phyloP scores from a whole-genome alignment of 2,329 filamentous ascomycete species.

The Xylariales sp. region DNA sequence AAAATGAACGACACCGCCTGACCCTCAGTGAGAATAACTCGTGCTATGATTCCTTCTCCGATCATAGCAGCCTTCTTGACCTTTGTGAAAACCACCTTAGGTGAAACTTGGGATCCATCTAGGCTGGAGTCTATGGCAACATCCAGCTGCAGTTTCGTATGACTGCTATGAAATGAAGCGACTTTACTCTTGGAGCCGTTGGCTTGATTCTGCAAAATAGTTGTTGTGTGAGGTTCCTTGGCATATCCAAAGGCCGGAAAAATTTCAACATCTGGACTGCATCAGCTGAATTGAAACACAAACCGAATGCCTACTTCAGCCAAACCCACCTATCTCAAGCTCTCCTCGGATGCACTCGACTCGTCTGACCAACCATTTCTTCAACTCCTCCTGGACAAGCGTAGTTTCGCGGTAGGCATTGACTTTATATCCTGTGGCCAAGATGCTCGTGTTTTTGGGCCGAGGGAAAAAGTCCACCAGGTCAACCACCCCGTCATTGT shows the following conservation, averaged over 20 bases:
- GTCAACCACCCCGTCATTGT: slow-evolving; percentile 70
- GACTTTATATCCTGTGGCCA: slow-evolving; percentile 42
- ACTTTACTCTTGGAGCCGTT: slow-evolving; percentile 47
- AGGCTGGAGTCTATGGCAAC: slow-evolving; percentile 61
- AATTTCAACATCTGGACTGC: slow-evolving; percentile 54
- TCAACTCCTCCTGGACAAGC: slow-evolving; percentile 56
- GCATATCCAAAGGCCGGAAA: slow-evolving; percentile 73
- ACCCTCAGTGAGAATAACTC: slow-evolving; percentile 57
- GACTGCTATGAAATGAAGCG: slow-evolving; percentile 57
- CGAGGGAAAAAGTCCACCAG: slow-evolving; percentile 73
- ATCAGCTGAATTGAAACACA: neutral
- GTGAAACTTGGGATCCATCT: slow-evolving; percentile 38
- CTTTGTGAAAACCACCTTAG: slow-evolving; percentile 51
- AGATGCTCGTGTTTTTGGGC: slow-evolving; percentile 53
- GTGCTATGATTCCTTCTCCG: slow-evolving; percentile 60
- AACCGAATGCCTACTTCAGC: no score
- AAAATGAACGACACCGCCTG: slow-evolving; percentile 67
- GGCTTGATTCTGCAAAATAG: slow-evolving; percentile 42
- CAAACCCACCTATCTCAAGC: slow-evolving; percentile 52
- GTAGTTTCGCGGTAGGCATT: slow-evolving; percentile 50
- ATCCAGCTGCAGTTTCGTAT: slow-evolving; percentile 61
- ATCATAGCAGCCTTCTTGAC: slow-evolving; percentile 45
- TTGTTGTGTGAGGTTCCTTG: slow-evolving; percentile 55
- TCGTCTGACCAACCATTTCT: slow-evolving; percentile 66
- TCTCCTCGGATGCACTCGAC: slow-evolving; percentile 68